Conservation (phyloP, 2,329 filamentous ascomycete species). For the Aspergillus phoenicis region DNA sequence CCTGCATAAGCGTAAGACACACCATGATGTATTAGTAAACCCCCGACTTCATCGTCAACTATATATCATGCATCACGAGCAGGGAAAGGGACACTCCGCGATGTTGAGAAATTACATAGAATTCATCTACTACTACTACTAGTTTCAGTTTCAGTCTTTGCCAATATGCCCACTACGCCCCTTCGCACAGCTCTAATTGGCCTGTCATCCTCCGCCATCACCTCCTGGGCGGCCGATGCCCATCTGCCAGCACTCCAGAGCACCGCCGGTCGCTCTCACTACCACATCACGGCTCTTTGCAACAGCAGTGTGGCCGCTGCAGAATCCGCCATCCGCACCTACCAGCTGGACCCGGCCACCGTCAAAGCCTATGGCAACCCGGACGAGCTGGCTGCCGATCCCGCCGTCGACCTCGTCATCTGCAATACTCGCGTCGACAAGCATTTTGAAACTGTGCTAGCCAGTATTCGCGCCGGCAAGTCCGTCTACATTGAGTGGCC, state of each 20-base stretch:
- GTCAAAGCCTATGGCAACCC: constrained; percentile 52
- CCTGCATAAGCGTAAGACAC: no score
- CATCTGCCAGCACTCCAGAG: constrained; percentile 15
- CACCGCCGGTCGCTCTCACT: background rate
- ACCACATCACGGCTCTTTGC: constrained; percentile 14
- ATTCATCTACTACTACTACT: no score
- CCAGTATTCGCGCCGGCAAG: constrained; percentile 57
- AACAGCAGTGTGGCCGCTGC: constrained; percentile 16
- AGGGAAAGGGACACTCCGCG: background rate
- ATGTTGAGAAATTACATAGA: background rate
- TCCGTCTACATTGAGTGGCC: constrained; percentile 62
- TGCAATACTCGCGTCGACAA: constrained; percentile 55
- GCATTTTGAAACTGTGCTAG: constrained; percentile 51
- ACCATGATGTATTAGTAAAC: background rate
- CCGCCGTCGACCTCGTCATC: constrained; percentile 57
- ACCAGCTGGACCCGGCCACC: constrained; percentile 40
- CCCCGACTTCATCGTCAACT: background rate
- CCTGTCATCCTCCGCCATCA: constrained; percentile 7
- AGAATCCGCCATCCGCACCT: constrained; percentile 31
- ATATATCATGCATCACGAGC: background rate
- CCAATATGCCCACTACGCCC: background rate
- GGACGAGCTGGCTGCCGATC: constrained; percentile 50
- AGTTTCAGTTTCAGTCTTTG: no score
- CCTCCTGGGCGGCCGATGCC: constrained; percentile 12
- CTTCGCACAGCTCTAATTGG: constrained; percentile 18